Percentiles rank a stretch among this genome's conserved stretches.
phyloP scores from a whole-genome alignment of 2,329 filamentous ascomycete genomes.

The Calonectria naviculata region DNA sequence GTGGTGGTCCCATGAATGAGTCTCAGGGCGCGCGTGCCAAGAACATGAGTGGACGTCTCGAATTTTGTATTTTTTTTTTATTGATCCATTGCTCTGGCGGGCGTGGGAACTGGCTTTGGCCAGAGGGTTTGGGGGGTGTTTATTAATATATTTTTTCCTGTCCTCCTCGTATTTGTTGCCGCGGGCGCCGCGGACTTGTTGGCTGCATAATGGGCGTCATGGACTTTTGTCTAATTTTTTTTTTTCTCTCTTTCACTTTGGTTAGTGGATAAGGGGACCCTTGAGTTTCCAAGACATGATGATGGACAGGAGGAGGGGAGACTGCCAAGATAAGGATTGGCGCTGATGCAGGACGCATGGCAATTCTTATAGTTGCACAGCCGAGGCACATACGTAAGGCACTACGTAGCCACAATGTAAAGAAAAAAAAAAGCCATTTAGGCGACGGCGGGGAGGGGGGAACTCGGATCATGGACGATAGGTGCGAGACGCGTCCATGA shows the following conservation, averaged over 20 bases:
- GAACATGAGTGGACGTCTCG: neutral
- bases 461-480: constrained; percentile 5
- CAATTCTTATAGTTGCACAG: constrained; percentile 1
- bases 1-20: neutral
- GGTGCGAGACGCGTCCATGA: constrained; percentile 19
- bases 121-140: neutral
- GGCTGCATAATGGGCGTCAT: neutral
- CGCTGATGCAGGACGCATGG: neutral
- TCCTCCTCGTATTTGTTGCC: neutral
- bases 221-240: neutral
- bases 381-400: constrained; percentile 1
- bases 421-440: neutral
- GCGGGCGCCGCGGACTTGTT: neutral
- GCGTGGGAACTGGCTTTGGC: neutral
- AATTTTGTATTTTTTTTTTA: neutral
- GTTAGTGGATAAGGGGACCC: neutral
- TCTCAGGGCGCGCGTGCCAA: neutral
- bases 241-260: neutral
- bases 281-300: neutral
- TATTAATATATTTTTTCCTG: neutral
- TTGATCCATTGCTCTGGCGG: neutral
- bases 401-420: neutral
- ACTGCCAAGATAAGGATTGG: neutral
- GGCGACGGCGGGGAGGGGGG: neutral
- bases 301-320: neutral